Conservation (phyloP, 371 early-diverging fungal genomes). For the Fennellomyces sp. region DNA sequence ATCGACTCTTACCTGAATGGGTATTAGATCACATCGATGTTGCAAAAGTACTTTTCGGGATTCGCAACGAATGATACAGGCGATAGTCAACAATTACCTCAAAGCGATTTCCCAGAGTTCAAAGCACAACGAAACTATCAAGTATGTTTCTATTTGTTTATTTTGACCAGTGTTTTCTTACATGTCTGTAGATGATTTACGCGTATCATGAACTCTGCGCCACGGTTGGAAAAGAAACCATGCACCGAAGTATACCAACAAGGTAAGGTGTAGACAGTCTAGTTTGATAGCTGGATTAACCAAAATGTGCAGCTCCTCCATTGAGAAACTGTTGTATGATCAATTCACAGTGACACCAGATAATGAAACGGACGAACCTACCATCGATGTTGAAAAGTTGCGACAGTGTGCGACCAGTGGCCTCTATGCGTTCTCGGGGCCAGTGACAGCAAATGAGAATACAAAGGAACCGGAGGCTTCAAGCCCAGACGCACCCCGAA, state of each 20-base stretch:
- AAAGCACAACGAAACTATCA: constrained; percentile 48
- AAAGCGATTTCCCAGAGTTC: constrained; percentile 21
- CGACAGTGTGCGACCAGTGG: constrained; percentile 28
- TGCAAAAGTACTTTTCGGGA: constrained; percentile 69
- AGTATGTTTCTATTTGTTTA: constrained; percentile 15
- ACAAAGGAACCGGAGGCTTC: neutral
- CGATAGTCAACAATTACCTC: constrained; percentile 15
- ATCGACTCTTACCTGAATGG: neutral
- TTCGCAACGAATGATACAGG: constrained; percentile 41
- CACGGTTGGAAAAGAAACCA: constrained; percentile 57
- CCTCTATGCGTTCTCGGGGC: constrained; percentile 11
- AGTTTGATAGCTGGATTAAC: too few species aligned
- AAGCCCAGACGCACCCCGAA: neutral
- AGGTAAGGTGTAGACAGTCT: too few species aligned
- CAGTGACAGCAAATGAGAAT: constrained; percentile 7
- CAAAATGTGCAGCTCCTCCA: constrained; percentile 64
- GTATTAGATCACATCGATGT: constrained; percentile 56
- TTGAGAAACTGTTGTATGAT: constrained; percentile 57
- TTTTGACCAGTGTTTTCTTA: neutral
- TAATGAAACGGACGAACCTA: neutral
- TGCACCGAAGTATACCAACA: constrained; percentile 60
- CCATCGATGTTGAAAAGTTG: constrained; percentile 26
- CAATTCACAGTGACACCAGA: constrained; percentile 28
- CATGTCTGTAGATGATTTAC: constrained; percentile 54
- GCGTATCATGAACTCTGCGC: constrained; percentile 59